These are phyloP conservation scores for Euryodendron excelsum DNA, from an alignment of 148 eudicot species.

Conservation along the genomic window DNA sequence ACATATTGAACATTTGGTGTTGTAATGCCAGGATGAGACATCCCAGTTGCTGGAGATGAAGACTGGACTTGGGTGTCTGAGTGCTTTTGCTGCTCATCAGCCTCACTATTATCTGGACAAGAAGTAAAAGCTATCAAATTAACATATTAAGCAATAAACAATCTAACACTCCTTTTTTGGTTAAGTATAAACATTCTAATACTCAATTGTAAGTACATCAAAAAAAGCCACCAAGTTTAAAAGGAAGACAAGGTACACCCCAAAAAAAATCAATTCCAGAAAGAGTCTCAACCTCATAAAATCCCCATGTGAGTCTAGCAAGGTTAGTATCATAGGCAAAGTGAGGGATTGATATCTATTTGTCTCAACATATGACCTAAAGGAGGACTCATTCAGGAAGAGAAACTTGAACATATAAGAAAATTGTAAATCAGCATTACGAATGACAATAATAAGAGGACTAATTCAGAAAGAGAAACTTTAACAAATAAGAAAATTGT, in stretches of 20 bases:
- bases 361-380: neutral
- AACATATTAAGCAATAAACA: neutral
- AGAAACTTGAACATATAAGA: neutral
- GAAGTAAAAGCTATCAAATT: neutral
- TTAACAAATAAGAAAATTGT: neutral
- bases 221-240: neutral
- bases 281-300: neutral
- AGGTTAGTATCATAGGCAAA: slow-evolving; percentile 3
- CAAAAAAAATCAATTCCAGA: neutral
- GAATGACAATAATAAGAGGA: neutral
- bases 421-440: neutral
- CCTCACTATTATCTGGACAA: slow-evolving; percentile 47
- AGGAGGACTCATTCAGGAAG: neutral
- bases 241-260: neutral
- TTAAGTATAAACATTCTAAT: neutral
- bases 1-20: slow-evolving; percentile 38
- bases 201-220: neutral
- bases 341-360: neutral
- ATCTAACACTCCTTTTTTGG: neutral
- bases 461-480: neutral
- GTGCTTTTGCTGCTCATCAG: slow-evolving; percentile 45
- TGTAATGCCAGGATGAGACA: slow-evolving; percentile 34
- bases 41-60: slow-evolving; percentile 34
- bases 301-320: neutral
- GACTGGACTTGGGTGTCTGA: slow-evolving; percentile 34